Conservation (phyloP, 1,284 basidiomycete species). For the Cutaneotrichosporon dermatis region DNA sequence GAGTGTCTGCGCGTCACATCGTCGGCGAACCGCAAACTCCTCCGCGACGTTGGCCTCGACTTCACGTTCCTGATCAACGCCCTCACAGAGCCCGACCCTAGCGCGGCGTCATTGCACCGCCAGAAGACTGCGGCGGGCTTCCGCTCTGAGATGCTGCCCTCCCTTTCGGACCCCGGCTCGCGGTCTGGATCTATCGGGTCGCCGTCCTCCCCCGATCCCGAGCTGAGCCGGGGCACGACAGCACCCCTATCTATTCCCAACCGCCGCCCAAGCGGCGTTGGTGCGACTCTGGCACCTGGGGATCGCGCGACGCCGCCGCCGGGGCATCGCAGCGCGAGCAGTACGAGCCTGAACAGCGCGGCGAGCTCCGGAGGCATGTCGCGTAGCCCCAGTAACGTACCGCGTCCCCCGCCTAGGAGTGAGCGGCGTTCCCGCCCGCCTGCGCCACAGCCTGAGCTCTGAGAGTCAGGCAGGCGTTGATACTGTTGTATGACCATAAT, state of each 20-base stretch:
- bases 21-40: slow-evolving; percentile 73
- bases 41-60: slow-evolving; percentile 88
- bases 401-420: slow-evolving; percentile 14
- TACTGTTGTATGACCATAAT: too few species aligned
- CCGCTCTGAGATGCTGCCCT: neutral
- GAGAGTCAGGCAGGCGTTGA: too few species aligned
- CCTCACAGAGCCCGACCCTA: neutral
- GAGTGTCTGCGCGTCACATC: slow-evolving; percentile 72
- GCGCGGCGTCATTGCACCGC: neutral
- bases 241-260: slow-evolving; percentile 19
- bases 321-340: slow-evolving; percentile 2
- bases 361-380: neutral
- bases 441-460: neutral
- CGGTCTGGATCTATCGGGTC: neutral
- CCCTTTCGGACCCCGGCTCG: neutral
- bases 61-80: slow-evolving; percentile 75
- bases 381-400: neutral
- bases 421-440: slow-evolving; percentile 13
- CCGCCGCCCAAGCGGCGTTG: slow-evolving; percentile 3
- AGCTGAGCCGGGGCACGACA: slow-evolving; percentile 13
- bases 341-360: neutral
- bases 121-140: slow-evolving; percentile 1
- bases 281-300: neutral
- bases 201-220: neutral
- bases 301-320: neutral